Evolutionary conservation across 1,284 basidiomycete genomes (phyloP).

Genomic region (Serendipita sp.): DNA sequence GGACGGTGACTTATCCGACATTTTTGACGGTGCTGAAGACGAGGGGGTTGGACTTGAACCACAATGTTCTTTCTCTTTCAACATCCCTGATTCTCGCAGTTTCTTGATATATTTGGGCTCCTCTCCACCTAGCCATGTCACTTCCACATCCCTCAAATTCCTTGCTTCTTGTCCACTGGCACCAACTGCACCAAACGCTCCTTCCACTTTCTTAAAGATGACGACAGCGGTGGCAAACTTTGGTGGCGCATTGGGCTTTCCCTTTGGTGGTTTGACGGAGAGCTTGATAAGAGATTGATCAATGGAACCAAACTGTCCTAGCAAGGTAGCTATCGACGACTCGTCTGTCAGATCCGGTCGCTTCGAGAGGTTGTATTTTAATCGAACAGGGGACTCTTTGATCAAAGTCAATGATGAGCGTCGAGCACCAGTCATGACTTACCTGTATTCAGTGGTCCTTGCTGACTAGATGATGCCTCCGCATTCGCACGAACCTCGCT

Average conservation of each 20-base stretch:
- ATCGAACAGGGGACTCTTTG: conserved; percentile 46
- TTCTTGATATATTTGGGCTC: conserved; percentile 64
- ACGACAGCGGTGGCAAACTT: conserved; percentile 57
- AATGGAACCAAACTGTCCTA: conserved; percentile 44
- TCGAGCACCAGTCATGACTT: too few relatives aligned
- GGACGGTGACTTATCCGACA: conserved; percentile 30
- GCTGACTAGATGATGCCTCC: not conserved
- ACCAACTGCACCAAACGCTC: conserved; percentile 58
- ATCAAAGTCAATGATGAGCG: not conserved
- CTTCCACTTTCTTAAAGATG: conserved; percentile 55
- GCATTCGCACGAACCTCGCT: conserved; percentile 21
- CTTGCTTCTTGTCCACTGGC: conserved; percentile 37
- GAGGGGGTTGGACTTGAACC: conserved; percentile 26
- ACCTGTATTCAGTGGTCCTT: too few relatives aligned
- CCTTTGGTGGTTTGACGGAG: conserved; percentile 39
- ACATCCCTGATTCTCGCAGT: conserved; percentile 48
- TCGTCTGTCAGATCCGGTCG: conserved; percentile 42
- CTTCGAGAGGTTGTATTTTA: conserved; percentile 47
- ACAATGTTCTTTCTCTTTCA: not conserved
- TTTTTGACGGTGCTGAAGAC: conserved; percentile 32
- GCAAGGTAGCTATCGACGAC: conserved; percentile 34
- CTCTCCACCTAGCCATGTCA: conserved; percentile 46
- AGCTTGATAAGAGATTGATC: conserved; percentile 53
- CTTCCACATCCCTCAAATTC: conserved; percentile 45
- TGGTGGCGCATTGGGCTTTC: conserved; percentile 31